phyloP scores from a whole-genome alignment of 2,329 filamentous ascomycete genomes.

The Arachnomyces sp. region DNA sequence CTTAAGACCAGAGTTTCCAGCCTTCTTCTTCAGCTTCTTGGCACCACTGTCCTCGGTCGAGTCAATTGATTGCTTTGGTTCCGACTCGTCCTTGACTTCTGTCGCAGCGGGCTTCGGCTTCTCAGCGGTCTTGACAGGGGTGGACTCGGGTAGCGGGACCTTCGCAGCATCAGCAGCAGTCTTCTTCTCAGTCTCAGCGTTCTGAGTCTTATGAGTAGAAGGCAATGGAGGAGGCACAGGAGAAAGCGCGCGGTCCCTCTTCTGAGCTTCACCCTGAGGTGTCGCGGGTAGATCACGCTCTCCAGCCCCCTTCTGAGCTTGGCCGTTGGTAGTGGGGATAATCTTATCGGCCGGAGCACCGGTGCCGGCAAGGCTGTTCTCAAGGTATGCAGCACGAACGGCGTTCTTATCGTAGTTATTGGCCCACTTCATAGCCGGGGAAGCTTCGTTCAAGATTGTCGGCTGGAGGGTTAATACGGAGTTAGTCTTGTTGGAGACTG shows the following conservation, averaged over 20 bases:
- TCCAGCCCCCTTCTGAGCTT: slow-evolving; percentile 13
- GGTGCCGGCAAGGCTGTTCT: slow-evolving; percentile 62
- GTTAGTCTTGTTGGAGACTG: slow-evolving; percentile 63
- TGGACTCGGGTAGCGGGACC: slow-evolving; percentile 8
- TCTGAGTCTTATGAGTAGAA: slow-evolving; percentile 5
- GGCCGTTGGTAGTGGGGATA: slow-evolving; percentile 29
- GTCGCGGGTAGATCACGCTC: slow-evolving; percentile 24
- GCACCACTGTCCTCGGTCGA: slow-evolving; percentile 24
- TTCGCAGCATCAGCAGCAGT: slow-evolving; percentile 4
- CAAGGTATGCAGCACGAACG: slow-evolving; percentile 77
- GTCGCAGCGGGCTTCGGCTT: slow-evolving; percentile 13
- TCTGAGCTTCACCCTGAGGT: slow-evolving; percentile 23
- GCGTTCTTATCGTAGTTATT: slow-evolving; percentile 87
- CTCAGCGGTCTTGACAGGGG: slow-evolving; percentile 14
- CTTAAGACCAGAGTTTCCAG: slow-evolving; percentile 34
- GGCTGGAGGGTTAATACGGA: slow-evolving; percentile 86
- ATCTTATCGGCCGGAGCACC: slow-evolving; percentile 45
- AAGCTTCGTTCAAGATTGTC: slow-evolving; percentile 74
- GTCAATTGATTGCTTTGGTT: slow-evolving; percentile 25
- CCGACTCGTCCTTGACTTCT: slow-evolving; percentile 17
- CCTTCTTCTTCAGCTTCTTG: slow-evolving; percentile 39
- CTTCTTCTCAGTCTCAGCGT: slow-evolving; percentile 1
- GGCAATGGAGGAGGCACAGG: slow-evolving; percentile 17
- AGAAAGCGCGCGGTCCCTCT: too few species aligned
- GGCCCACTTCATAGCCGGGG: slow-evolving; percentile 93